A percentile compares a stretch with the other conserved stretches of the same genome.
Evolutionary conservation across 345 rosid genomes (phyloP).

Genomic region (Nephelium lappaceum): DNA sequence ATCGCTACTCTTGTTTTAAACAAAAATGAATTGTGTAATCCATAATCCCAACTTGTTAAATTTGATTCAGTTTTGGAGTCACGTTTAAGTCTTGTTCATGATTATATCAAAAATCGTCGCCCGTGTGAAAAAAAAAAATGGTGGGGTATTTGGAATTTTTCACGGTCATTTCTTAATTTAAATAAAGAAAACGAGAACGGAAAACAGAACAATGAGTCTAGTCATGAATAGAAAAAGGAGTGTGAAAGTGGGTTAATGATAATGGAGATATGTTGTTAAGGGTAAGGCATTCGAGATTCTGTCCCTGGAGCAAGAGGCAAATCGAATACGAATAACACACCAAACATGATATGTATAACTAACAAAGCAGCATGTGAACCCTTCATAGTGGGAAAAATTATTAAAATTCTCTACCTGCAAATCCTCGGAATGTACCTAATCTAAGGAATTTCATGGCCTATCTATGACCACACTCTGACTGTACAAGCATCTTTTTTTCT

Average conservation of each 20-base stretch:
- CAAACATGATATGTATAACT: slow-evolving; percentile 5
- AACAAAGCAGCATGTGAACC: slow-evolving; percentile 7
- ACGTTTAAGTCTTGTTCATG: neutral
- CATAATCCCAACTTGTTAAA: no score
- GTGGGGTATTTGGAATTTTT: no score
- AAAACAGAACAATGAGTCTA: neutral
- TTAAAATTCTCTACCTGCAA: neutral
- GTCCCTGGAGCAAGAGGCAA: slow-evolving; percentile 6
- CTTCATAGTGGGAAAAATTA: slow-evolving; percentile 10
- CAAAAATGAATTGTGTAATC: no score
- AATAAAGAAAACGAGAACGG: no score
- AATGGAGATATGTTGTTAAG: neutral
- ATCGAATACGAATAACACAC: slow-evolving; percentile 24
- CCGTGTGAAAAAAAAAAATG: neutral
- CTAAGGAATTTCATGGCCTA: neutral
- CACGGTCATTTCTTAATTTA: neutral
- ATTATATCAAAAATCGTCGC: no score
- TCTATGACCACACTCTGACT: neutral
- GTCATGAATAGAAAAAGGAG: neutral
- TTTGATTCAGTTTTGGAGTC: neutral
- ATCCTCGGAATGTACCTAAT: neutral
- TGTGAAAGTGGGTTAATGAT: neutral
- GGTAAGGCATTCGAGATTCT: neutral
- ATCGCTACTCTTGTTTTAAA: no score
- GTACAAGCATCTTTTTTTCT: neutral